Base-by-base conservation (phyloP, 805 yeast genomes). In the Hanseniaspora clermontiae region DNA sequence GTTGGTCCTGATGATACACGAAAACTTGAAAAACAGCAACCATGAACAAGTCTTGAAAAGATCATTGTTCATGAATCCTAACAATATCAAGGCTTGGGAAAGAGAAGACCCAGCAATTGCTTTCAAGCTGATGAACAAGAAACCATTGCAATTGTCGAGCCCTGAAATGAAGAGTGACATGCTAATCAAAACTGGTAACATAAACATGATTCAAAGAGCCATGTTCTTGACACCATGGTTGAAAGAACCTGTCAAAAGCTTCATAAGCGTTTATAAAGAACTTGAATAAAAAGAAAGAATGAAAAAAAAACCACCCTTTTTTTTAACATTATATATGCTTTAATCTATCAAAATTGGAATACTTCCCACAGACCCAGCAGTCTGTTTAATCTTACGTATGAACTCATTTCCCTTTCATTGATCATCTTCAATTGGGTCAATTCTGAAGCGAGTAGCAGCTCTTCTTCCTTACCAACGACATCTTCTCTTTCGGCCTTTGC, bases 401-500 rank as follows among this genome's bases (percentile, higher is more conserved):
- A 73, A 42, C 72, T 70, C 55, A 79, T 69, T 65, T 85, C 88
- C 58, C 79, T 70, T 31, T 74, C 76, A 58, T 79, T 80, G 60
- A 85, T 76, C 60, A 74, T 73, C 57, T 79, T 79, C 61, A 89
- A 72, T 61, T 87, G 91, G 57, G 80, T 77, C 60, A 86, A 72
- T 68, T 91, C 98, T 49, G 82, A 77, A 20, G 84, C 82, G 42
- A 89, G 72, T 49, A 93, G 70, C 59, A 85, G 75, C 62, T 84
- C 88, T 34, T 78, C 79, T 66, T 87, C 96, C 60, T 79, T 78
- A 1, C 93, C 95, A 64, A 79, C 81, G 17, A 91, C 96, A 65
- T 93, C 97, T 59, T 85, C 95, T 70, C 98, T 78, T 60, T 83
- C 84, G 57, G 90, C 82, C 68, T 91, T 91, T 32, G 82, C 82